These are phyloP conservation scores for Beauveria sp. DNA, from an alignment of 2,329 filamentous ascomycete genomes.

Conservation along the genomic window DNA sequence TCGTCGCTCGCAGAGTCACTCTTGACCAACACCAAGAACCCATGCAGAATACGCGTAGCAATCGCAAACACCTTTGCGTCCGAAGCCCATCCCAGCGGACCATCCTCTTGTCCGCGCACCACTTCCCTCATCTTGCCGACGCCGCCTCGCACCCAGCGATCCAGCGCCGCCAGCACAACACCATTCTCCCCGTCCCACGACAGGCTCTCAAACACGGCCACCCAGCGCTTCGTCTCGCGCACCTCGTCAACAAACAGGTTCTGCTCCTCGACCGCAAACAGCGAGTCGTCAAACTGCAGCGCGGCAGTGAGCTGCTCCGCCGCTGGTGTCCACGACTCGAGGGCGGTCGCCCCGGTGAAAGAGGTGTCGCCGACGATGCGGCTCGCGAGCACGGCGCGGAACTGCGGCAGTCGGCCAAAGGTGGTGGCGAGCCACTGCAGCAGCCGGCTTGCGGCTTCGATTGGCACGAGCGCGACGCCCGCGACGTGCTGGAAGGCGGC, in stretches of 20 bases:
- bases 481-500: constrained; percentile 40
- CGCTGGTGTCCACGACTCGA: constrained; percentile 20
- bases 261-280: constrained; percentile 87
- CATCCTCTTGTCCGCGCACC: constrained; percentile 39
- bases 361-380: constrained; percentile 29
- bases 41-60: constrained; percentile 39
- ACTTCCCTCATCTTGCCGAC: constrained; percentile 34
- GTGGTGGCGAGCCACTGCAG: constrained; percentile 32
- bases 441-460: constrained; percentile 39
- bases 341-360: background rate
- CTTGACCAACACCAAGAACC: constrained; percentile 27
- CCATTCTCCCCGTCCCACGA: constrained; percentile 15
- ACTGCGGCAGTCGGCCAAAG: constrained; percentile 28
- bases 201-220: constrained; percentile 34
- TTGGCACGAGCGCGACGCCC: constrained; percentile 34
- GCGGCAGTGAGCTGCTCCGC: constrained; percentile 35
- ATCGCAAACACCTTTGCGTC: constrained; percentile 60
- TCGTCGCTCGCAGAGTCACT: constrained; percentile 10
- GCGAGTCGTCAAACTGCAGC: constrained; percentile 51
- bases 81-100: constrained; percentile 65
- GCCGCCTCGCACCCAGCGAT: constrained; percentile 43
- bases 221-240: constrained; percentile 66
- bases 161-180: constrained; percentile 21
- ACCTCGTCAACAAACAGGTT: constrained; percentile 89
- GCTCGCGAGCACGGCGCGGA: constrained; percentile 32